Percentiles rank a stretch among this genome's conserved stretches.
Conservation (phyloP, 1,139 yeast species). For the Saccharomyces hybrid region DNA sequence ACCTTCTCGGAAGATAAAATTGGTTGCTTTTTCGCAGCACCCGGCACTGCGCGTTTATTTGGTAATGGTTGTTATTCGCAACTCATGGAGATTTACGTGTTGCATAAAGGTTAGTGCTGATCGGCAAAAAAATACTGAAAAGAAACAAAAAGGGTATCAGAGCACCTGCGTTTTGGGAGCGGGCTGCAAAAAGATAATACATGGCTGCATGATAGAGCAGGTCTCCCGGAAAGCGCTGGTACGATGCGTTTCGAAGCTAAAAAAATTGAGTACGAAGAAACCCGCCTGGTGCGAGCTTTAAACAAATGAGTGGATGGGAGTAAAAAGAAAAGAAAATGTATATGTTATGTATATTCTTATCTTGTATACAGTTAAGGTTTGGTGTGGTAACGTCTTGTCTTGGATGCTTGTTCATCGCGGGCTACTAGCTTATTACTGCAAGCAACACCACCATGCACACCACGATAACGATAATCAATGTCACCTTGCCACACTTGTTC, state of each 20-base stretch:
- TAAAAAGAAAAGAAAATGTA: not conserved
- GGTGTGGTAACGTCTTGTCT: not conserved
- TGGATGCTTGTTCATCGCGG: not conserved
- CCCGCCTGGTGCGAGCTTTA: not conserved
- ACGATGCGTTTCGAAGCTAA: not conserved
- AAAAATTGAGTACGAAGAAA: not conserved
- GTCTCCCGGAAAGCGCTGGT: not conserved
- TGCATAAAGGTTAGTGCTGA: not conserved
- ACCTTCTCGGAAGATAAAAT: not conserved
- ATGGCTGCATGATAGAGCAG: not conserved
- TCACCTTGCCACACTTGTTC: slow-evolving; percentile 65
- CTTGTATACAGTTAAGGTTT: not conserved
- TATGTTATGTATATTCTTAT: slow-evolving; percentile 1
- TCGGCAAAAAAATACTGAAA: not conserved
- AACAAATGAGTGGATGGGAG: not conserved
- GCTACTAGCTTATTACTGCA: slow-evolving; percentile 33
- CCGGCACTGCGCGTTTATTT: not conserved
- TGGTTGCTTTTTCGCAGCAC: not conserved
- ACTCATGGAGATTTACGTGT: not conserved
- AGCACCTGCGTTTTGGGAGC: not conserved
- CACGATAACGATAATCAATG: slow-evolving; percentile 39
- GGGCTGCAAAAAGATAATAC: not conserved
- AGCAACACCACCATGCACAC: slow-evolving; percentile 34
- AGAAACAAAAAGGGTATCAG: not conserved
- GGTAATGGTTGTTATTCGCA: not conserved